Evolutionary conservation across 257 asterid genomes (phyloP), one percentile per base, ranked within the genome.

Genomic region (Buddleja alternifolia): DNA sequence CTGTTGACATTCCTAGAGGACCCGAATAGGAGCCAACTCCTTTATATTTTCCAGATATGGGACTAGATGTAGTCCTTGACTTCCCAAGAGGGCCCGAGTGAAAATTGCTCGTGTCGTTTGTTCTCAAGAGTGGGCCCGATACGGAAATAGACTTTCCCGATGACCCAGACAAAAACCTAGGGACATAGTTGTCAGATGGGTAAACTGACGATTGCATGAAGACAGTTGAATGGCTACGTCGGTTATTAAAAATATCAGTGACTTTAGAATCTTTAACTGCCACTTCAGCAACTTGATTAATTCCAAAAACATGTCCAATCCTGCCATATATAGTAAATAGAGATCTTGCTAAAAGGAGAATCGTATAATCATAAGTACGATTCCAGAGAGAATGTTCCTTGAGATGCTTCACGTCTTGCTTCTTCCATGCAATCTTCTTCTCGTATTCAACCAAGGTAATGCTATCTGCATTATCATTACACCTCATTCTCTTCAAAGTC

Each of bases 261-360:
- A 71, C 53, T 73, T 73, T 73, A 24, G 90, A 74, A 23, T 87
- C 87, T 63, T 79, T 86, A 55, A 72, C 61, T 63, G 76, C 87
- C 69, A 74, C 54, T 3, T 78, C 87, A 25, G 80, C 78, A 11
- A 83, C 79, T 3, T 73, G 71, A 70, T 77, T 74, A 54, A 74
- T 42, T 52, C 97, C 98, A 57, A 93, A 93, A 50, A 90, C 98
- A 57, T 90, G 86, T 10, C 89, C 85, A 25, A 93, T 85, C 88
- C 91, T 93, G 36, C 79, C 78, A 69, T 80, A 81, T 63, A 86
- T 66, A 19, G 97, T 86, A 67, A 90, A 93, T 16, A 88, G 20
- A 15, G 96, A 83, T 78, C 96, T 84, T n/a, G 92, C 97, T 59
- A 93, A 34, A 44, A 93, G 89, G 54, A 81, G 87, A 68, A 88